Base-by-base conservation (phyloP, 345 rosid species). In the Sonneratia alba region DNA sequence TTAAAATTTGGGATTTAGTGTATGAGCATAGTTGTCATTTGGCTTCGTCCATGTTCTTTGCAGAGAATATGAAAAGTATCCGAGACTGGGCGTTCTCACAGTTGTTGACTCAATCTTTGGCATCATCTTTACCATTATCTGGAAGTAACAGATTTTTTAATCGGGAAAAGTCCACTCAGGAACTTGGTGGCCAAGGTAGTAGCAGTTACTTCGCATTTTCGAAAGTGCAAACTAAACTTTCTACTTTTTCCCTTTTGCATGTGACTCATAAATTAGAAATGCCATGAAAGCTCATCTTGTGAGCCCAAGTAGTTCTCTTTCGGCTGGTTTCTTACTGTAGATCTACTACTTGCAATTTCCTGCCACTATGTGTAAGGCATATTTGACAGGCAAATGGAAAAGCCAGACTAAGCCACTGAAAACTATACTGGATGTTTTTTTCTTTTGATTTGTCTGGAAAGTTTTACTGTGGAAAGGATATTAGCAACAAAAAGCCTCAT, bases 81-180 rank as follows among this genome's bases (percentile, higher is more conserved):
- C 85, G 85, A 78, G 97, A 94, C 65, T 91, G 96, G 92, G 86
- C 81, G 74, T 85, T 87, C 37, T 75, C 87, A 48, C 89, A 86
- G 70, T 64, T 84, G 59, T 59, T 90, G 36, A 83, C 87, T 36
- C 84, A 80, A 9, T 82, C 94, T 3, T 78, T 89, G 87, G 86
- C 90, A 48, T 79, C 88, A 7, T 83, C 96, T 19, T 73, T 88
- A 79, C 88, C 88, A 27, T 78, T 93, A 69, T 83, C 88, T 32
- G 83, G 85, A 18, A 74, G 76, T 69, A 83, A 83, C 63, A 77
- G 83, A 71, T 87, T 81, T 79, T 78, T 79, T 69, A 72, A 43
- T 0, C 79, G 71, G 66, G 84, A 69, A 45, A 73, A 70, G 71
- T 36, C 37, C 37, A 71, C 73, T 69, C 80, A 83, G 68, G 81